Evolutionary conservation across 352 stramenopile species (phyloP).

Genomic region (Aphanomyces euteiches): DNA sequence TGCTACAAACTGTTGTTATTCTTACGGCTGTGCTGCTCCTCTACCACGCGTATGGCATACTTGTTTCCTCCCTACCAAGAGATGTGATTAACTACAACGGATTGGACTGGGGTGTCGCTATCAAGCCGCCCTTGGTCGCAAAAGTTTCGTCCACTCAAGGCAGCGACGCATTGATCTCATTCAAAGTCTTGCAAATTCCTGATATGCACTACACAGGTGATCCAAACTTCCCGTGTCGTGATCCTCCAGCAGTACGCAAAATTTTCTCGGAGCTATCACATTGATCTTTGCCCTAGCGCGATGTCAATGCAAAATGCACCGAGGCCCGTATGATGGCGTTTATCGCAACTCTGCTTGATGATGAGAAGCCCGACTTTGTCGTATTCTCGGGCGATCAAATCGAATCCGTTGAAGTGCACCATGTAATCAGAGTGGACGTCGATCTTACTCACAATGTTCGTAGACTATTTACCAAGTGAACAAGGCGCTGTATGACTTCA

Average conservation of each 20-base stretch:
- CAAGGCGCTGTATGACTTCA: conserved; percentile 41
- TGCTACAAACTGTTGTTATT: neutral
- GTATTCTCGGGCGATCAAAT: conserved; percentile 59
- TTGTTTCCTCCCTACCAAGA: no score
- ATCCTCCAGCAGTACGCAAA: neutral
- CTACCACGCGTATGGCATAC: no score
- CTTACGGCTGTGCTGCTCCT: no score
- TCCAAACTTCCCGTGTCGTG: conserved; percentile 35
- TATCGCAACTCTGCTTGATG: conserved; percentile 47
- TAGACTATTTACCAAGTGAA: conserved; percentile 29
- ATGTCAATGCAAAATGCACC: conserved; percentile 34
- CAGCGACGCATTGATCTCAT: conserved; percentile 33
- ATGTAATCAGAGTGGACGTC: neutral
- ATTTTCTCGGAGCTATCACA: no score
- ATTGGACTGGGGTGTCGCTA: neutral
- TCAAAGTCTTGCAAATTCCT: conserved; percentile 57
- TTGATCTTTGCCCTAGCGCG: no score
- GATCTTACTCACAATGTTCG: neutral
- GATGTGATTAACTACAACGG: neutral
- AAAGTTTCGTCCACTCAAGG: neutral
- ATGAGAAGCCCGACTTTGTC: conserved; percentile 51
- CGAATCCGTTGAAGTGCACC: conserved; percentile 28
- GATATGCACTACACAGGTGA: conserved; percentile 56
- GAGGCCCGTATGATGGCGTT: conserved; percentile 48
- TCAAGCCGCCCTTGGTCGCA: conserved; percentile 4